phyloP scores from a whole-genome alignment of 306 rosid genomes.

The Senna siamea region DNA sequence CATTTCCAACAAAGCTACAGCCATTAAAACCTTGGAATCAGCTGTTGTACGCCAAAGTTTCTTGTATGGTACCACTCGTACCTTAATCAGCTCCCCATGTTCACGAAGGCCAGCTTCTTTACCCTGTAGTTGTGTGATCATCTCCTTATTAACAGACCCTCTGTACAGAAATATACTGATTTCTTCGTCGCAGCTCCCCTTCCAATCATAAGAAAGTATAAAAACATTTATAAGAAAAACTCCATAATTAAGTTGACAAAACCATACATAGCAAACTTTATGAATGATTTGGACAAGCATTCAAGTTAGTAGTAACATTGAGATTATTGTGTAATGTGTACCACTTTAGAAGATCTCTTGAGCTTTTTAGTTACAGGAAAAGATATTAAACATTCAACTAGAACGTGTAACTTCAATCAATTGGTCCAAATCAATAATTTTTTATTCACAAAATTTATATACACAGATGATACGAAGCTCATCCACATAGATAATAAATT shows the following conservation, averaged over 20 bases:
- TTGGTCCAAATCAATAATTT: background rate
- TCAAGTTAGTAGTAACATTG: background rate
- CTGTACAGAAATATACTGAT: slow-evolving; percentile 73
- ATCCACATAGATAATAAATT: background rate
- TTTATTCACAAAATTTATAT: background rate
- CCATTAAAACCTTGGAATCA: slow-evolving; percentile 79
- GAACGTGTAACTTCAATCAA: slow-evolving; percentile 22
- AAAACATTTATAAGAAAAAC: background rate
- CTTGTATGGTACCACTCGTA: slow-evolving; percentile 69
- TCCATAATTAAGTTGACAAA: background rate
- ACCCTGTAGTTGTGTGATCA: slow-evolving; percentile 69
- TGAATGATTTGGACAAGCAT: slow-evolving; percentile 5
- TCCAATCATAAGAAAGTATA: background rate
- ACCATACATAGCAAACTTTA: slow-evolving; percentile 15
- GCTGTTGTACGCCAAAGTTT: slow-evolving; percentile 84
- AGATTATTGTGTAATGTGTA: background rate
- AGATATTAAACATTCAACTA: background rate
- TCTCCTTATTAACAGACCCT: slow-evolving; percentile 60
- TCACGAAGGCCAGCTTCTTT: slow-evolving; percentile 88
- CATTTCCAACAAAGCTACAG: slow-evolving; percentile 84
- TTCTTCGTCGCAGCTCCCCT: slow-evolving; percentile 98
- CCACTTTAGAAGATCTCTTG: background rate
- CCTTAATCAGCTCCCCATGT: slow-evolving; percentile 87
- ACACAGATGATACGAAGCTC: background rate
- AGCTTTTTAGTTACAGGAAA: background rate